phyloP scores from a whole-genome alignment of 345 rosid species.

The Clausena lansium region DNA sequence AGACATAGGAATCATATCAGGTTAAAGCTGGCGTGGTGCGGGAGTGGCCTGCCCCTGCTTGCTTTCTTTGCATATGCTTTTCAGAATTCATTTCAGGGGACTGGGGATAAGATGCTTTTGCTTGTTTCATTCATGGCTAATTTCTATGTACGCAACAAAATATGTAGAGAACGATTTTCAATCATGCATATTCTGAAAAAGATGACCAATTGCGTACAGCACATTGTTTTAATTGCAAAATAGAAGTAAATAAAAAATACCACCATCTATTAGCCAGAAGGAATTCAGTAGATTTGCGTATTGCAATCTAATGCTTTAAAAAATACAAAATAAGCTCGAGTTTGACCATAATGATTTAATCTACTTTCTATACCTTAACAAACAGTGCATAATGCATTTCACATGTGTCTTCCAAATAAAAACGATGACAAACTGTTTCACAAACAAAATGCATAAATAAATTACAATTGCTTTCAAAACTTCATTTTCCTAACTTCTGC shows the following conservation, averaged over 20 bases:
- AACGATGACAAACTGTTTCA: neutral
- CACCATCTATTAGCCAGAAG: neutral
- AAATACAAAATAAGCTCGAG: too few species aligned
- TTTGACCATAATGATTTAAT: too few species aligned
- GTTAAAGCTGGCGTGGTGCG: neutral
- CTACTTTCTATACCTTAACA: too few species aligned
- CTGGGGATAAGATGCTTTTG: slow-evolving; percentile 11
- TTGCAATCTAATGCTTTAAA: too few species aligned
- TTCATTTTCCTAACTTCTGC: neutral
- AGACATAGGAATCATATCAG: neutral
- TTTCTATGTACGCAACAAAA: neutral
- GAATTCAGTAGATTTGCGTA: too few species aligned
- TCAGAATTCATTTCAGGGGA: neutral
- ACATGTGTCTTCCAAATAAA: neutral
- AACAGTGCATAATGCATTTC: too few species aligned
- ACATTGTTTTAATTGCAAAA: neutral
- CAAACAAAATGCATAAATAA: neutral
- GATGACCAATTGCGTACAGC: neutral
- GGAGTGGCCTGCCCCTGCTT: neutral
- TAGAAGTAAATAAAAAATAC: neutral
- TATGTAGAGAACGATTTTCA: neutral
- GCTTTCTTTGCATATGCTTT: slow-evolving; percentile 8
- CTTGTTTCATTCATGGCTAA: slow-evolving; percentile 2
- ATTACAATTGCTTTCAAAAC: neutral
- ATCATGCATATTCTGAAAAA: neutral